Base-by-base conservation (phyloP, 495 filamentous ascomycete genomes). In the Trypethelium eluteriae region DNA sequence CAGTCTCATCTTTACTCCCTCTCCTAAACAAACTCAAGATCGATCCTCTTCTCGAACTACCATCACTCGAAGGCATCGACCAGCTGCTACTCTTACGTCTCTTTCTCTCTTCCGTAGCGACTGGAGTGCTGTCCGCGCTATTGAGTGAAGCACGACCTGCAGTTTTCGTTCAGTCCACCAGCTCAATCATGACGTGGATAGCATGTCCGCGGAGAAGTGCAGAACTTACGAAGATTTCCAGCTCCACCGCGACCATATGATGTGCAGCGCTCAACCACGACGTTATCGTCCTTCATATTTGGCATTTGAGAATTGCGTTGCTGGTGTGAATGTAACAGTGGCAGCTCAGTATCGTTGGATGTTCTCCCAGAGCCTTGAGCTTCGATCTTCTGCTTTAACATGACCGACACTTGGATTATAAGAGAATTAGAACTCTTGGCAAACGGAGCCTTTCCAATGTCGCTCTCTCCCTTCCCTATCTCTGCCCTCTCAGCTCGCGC, bases 181-280 rank as follows among this genome's bases (percentile, higher is more conserved):
- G 11, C 10, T 34, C 63, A 44, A 10, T 18, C 12, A 39, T 18
- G 2, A 12, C 6, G 12, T 41, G 12, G 16, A 12, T 62, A 36
- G 7, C 38, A 16, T 36, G 12, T 7, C 9, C 41, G 11, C 50
- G 7, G 32, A 57, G 32, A 59, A 59, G 53, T 18, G 14, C 7
- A 7, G 53, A 18, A 66, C 67, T 47, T 63, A 69, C 68, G 64
- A 62, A 70, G 66, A 61, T 70, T 70, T 10, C 68, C 68, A 16
- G 68, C 68, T 3, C 68, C 68, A 16, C 68, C 68, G 34, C 66
- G 66, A 9, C 68, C 68, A 47, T 70, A 59, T 1, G 65, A 67
- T 25, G 44, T 64, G n/a, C 65, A 32, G 14, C 68, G 57, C 61
- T 70, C 68, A 3, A 49, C 5, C 36, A 50, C 63, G 34, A 44